A percentile compares a stretch with the other conserved stretches of the same genome.
phyloP scores from a whole-genome alignment of 2,329 filamentous ascomycete species.

The Chaetomiaceae sp. region DNA sequence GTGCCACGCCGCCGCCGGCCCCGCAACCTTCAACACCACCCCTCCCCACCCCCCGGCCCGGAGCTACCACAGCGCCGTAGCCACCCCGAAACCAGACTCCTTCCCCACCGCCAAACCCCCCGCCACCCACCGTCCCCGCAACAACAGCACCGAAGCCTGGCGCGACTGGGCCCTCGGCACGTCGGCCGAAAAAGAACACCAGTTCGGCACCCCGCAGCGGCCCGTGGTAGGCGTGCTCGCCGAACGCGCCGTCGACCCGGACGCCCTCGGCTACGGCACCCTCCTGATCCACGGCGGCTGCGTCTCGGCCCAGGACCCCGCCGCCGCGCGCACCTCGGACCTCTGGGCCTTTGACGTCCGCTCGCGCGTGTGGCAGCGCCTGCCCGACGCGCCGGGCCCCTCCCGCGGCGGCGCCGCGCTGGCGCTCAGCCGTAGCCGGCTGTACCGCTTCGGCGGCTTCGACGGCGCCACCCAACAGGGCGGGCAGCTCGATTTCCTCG shows the following conservation, averaged over 20 bases:
- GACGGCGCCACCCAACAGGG: slow-evolving; percentile 67
- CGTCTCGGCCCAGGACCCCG: slow-evolving; percentile 45
- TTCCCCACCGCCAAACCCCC: slow-evolving; percentile 32
- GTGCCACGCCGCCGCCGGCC: slow-evolving; percentile 34
- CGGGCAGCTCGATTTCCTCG: slow-evolving; percentile 64
- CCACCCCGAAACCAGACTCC: slow-evolving; percentile 53
- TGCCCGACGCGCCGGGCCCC: slow-evolving; percentile 63
- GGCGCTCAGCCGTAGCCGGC: slow-evolving; percentile 55
- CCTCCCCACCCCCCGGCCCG: slow-evolving; percentile 57
- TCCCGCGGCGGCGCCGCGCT: slow-evolving; percentile 65
- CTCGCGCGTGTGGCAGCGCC: slow-evolving; percentile 60
- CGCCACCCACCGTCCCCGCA: slow-evolving; percentile 28
- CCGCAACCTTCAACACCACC: too few relatives aligned
- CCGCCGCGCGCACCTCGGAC: slow-evolving; percentile 55
- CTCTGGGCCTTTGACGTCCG: slow-evolving; percentile 73
- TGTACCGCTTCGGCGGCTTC: slow-evolving; percentile 79
- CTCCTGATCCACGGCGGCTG: slow-evolving; percentile 76
- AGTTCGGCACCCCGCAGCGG: slow-evolving; percentile 57
- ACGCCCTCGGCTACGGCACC: slow-evolving; percentile 59
- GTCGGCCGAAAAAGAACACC: slow-evolving; percentile 41
- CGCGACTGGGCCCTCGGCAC: slow-evolving; percentile 54
- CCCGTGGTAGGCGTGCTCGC: slow-evolving; percentile 56
- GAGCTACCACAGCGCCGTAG: slow-evolving; percentile 64
- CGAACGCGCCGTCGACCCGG: slow-evolving; percentile 55
- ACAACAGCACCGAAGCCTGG: slow-evolving; percentile 43